phyloP scores from a whole-genome alignment of 2,329 filamentous ascomycete genomes.

The Fusarium sterilihyphosum region DNA sequence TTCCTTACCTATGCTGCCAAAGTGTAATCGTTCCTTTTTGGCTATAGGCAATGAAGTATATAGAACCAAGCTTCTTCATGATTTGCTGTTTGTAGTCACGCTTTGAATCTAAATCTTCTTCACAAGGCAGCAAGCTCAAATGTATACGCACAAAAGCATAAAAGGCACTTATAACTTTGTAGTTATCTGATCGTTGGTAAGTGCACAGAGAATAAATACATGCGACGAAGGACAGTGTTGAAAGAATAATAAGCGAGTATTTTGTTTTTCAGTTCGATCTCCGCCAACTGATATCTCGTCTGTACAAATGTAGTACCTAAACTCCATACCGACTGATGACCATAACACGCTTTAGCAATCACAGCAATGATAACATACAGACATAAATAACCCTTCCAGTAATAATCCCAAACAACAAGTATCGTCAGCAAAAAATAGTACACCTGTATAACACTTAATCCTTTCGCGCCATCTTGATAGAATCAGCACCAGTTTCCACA shows the following conservation, averaged over 20 bases:
- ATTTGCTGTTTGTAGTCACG: neutral
- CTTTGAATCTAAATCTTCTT: neutral
- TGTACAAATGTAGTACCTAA: neutral
- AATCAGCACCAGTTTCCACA: slow-evolving; percentile 76
- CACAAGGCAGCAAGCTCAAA: neutral
- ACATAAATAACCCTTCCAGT: neutral
- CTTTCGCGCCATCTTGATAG: slow-evolving; percentile 56
- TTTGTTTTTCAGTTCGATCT: neutral
- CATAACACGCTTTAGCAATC: slow-evolving; percentile 5
- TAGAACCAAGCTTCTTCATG: neutral
- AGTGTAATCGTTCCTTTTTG: accelerated
- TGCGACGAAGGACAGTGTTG: accelerated
- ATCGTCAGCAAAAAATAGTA: neutral
- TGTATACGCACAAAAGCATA: neutral
- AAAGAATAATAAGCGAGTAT: neutral
- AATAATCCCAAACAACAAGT: neutral
- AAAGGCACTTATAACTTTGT: neutral
- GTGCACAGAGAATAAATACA: too few relatives aligned
- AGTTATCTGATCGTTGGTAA: neutral
- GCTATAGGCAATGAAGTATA: neutral
- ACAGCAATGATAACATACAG: neutral
- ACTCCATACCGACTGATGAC: neutral
- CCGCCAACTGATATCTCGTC: neutral
- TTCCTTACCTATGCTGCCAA: neutral
- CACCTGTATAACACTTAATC: neutral